Conservation (phyloP, 139 green algal species). For the Zygnema circumcarinatum region DNA sequence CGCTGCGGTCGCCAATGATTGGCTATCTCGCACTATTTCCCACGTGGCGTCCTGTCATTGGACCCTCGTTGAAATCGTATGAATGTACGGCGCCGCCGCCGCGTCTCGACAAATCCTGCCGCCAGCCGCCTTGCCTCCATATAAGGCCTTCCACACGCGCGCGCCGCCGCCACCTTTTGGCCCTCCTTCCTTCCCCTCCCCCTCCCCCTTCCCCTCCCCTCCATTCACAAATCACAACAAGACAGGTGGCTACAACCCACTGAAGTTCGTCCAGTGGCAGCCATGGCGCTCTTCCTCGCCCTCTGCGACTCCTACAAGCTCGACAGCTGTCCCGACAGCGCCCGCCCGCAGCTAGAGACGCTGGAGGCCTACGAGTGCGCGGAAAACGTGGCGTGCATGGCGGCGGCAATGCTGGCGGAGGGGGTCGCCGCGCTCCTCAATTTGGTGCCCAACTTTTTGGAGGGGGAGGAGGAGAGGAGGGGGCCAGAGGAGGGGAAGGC, state of each 20-base stretch:
- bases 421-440: no score
- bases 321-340: not conserved
- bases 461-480: not conserved
- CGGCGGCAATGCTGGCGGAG: no score
- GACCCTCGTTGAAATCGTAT: not conserved
- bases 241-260: not conserved
- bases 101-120: not conserved
- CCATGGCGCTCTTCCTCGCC: not conserved
- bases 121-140: conserved; percentile 17
- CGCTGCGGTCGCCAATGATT: no score
- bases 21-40: not conserved
- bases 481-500: no score
- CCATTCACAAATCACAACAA: not conserved
- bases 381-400: no score
- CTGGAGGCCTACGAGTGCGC: no score
- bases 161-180: not conserved
- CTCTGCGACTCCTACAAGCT: no score
- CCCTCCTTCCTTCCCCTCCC: conserved; percentile 15
- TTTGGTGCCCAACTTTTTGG: no score
- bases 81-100: not conserved
- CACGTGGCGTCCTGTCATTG: not conserved
- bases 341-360: no score
- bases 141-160: not conserved
- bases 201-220: not conserved
- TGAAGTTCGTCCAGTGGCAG: not conserved